These are phyloP conservation scores for Arxiozyma telluris DNA, from an alignment of 1,139 yeast genomes.

Conservation along the genomic window DNA sequence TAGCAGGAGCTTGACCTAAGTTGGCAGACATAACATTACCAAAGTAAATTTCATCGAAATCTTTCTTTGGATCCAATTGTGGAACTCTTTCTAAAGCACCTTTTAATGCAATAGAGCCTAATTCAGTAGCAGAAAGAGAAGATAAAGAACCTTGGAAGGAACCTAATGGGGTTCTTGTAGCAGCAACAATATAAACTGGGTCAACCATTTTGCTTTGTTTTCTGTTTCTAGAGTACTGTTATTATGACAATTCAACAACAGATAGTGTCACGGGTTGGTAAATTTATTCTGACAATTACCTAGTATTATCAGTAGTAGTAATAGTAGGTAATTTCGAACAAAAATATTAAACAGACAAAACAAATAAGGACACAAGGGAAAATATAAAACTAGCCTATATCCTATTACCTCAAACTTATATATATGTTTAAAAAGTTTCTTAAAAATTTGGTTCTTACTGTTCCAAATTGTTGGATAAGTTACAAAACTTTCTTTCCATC, in stretches of 20 bases:
- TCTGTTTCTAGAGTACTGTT: neutral
- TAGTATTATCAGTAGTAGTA: too few relatives aligned
- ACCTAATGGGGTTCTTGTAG: slow-evolving; percentile 93
- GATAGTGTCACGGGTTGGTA: neutral
- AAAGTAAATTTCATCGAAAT: slow-evolving; percentile 82
- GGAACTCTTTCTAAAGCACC: slow-evolving; percentile 81
- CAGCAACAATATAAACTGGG: slow-evolving; percentile 76
- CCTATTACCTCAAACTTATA: too few relatives aligned
- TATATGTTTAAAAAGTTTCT: neutral
- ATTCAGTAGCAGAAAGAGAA: slow-evolving; percentile 67
- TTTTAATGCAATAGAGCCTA: slow-evolving; percentile 87
- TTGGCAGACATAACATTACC: slow-evolving; percentile 93
- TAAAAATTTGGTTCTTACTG: neutral
- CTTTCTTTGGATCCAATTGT: slow-evolving; percentile 56
- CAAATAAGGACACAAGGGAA: too few relatives aligned
- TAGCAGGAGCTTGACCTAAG: slow-evolving; percentile 95
- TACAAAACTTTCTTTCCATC: neutral
- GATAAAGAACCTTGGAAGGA: slow-evolving; percentile 80
- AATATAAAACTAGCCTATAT: too few relatives aligned
- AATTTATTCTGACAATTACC: slow-evolving; percentile 9
- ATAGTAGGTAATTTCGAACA: too few relatives aligned
- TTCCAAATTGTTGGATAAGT: neutral
- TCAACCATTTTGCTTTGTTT: slow-evolving; percentile 26
- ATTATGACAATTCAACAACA: neutral
- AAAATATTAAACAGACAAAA: too few relatives aligned